Base-by-base conservation (phyloP, 2,329 filamentous ascomycete genomes). In the Plectosphaerella plurivora region DNA sequence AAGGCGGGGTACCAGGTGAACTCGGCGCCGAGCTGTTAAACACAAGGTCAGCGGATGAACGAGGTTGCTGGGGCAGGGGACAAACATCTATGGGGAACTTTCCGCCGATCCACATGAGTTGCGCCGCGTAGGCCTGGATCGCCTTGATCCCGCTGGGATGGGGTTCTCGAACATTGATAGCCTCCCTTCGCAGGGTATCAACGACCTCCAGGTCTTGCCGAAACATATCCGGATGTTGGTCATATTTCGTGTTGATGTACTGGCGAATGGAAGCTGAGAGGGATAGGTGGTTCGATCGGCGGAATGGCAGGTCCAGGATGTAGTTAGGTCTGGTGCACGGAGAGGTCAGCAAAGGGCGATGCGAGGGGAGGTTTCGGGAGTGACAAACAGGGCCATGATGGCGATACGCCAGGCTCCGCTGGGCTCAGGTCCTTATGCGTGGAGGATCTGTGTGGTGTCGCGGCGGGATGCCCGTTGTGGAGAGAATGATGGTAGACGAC, bases 151-250 rank as follows among this genome's bases (percentile, higher is more conserved):
- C 93, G 66, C 88, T 96, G 5, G 82, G 76, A 65, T 99, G 94
- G 3, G 94, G 85, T 66, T 99, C 94, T 54, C 88, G 83, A 2
- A 94, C 88, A 68, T 91, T 90, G 51, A 96, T 79, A n/a, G 94
- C 94, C 67, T 95, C 89, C 56, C 82, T 82, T 5, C 94, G 86
- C 53, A 97, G 75, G 47, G 83, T 77, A 66, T 97, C 91, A 63
- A 99, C 91, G 59, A 88, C 82, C 65, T 92, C 85, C 53, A 84
- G 83, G 73, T 99, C 94, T 58, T 89, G 82, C 57, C 84, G 83
- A 71, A 99, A 99, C 87, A 96, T 96, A 70, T 97, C 91, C 35
- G 94, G 93, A 67, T 96, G 93, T 68, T 99, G 94, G 71, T 97
- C 93, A 86, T 97, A 97, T 79, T 97, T 97, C 70, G 84, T 87